These are phyloP conservation scores for Calonectria naviculata DNA, from an alignment of 2,329 filamentous ascomycete species.

Conservation along the genomic window DNA sequence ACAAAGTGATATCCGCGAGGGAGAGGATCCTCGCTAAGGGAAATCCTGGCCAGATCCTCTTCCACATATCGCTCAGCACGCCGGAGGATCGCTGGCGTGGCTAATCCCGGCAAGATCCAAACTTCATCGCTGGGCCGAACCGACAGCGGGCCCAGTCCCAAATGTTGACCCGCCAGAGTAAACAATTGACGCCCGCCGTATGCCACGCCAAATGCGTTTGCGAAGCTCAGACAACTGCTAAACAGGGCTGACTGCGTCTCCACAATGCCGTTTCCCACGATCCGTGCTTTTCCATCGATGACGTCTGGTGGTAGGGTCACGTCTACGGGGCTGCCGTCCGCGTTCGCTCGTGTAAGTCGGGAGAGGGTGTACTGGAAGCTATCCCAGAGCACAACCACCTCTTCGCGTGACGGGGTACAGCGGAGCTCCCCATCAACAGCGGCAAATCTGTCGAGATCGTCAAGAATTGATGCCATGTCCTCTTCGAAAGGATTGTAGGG, in stretches of 20 bases:
- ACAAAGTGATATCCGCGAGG: slow-evolving; percentile 26
- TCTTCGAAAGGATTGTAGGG: slow-evolving; percentile 33
- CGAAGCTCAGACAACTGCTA: slow-evolving; percentile 29
- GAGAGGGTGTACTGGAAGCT: slow-evolving; percentile 31
- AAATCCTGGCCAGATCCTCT: not conserved
- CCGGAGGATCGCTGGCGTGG: slow-evolving; percentile 30
- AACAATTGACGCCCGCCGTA: slow-evolving; percentile 39
- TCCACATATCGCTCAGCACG: not conserved
- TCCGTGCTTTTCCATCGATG: slow-evolving; percentile 24
- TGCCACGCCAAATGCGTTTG: slow-evolving; percentile 25
- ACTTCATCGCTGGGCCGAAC: slow-evolving; percentile 34
- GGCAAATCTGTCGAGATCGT: slow-evolving; percentile 29
- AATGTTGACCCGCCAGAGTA: slow-evolving; percentile 24
- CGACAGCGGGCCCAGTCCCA: slow-evolving; percentile 33
- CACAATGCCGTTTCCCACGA: slow-evolving; percentile 32
- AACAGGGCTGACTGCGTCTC: slow-evolving; percentile 26
- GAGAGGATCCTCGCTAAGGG: not conserved
- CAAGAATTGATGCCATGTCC: slow-evolving; percentile 30
- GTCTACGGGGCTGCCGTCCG: slow-evolving; percentile 29
- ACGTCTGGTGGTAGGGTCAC: slow-evolving; percentile 31
- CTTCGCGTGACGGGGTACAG: slow-evolving; percentile 29
- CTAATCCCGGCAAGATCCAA: slow-evolving; percentile 35
- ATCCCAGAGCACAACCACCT: slow-evolving; percentile 34
- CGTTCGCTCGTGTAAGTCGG: slow-evolving; percentile 22
- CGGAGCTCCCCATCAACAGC: slow-evolving; percentile 27